Evolutionary conservation across 257 asterid genomes (phyloP), one percentile per base, ranked within the genome.

Genomic region (Rauvolfia tetraphylla): DNA sequence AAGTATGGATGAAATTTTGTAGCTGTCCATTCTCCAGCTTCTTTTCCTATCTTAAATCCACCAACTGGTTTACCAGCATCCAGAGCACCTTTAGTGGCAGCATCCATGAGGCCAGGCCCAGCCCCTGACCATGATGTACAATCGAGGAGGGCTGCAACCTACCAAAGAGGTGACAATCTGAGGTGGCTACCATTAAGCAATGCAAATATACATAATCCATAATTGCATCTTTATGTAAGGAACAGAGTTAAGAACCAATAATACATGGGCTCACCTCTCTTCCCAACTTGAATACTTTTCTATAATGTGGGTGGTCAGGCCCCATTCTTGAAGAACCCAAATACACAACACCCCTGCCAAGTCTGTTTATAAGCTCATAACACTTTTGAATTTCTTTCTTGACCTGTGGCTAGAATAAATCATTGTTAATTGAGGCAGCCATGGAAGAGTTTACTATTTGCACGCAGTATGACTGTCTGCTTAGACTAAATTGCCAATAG

Each of bases 61-160:
- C 96, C 99, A 79, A 95, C 97, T 0, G 90, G 90, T 86, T 88
- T 93, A 27, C 91, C 92, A 46, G 97, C 93, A 85, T 85, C 80
- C 42, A 95, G 82, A 78, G 98, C 96, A 13, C 99, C 99, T 95
- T 88, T 87, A 34, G 96, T 92, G 49, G 84, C 96, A 33, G 99
- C 98, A 84, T 95, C 99, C 98, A 92, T 95, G 39, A 95, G 87
- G 56, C 99, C 99, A 0, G 97, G 97, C 17, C 99, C 98, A 33
- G 89, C 96, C 72, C 99, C 99, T 8, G 99, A 90, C 99, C 99
- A 95, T 3, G 98, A 85, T 23, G 97, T 89, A 78, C 97, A 90
- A 76, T 87, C 88, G 80, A 92, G 83, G 74, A 95, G 94, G 76
- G 74, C 75, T 22, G 96, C 94, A 63, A 92, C 84, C 98, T 95